phyloP scores from a whole-genome alignment of 1,284 basidiomycete genomes.

The Malassezia restricta region DNA sequence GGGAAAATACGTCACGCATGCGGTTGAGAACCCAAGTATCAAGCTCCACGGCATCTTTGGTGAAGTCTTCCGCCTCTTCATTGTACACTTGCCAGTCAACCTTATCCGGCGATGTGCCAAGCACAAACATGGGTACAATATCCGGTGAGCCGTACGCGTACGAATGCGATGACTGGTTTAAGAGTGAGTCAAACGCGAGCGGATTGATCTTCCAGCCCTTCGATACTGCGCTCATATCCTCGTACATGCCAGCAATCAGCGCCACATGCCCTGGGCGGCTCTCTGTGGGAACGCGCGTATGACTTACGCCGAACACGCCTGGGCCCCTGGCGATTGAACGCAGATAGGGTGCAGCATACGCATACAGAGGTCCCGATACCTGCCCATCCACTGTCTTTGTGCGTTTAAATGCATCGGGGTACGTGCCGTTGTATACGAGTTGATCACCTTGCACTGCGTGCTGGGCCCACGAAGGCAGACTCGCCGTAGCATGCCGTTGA shows the following conservation, averaged over 20 bases:
- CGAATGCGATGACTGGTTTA: conserved; percentile 67
- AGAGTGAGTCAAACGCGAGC: conserved; percentile 75
- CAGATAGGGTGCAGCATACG: conserved; percentile 59
- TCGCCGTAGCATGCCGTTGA: conserved; percentile 39
- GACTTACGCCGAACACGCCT: conserved; percentile 71
- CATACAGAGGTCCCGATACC: background rate
- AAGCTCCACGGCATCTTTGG: conserved; percentile 59
- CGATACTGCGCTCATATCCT: conserved; percentile 78
- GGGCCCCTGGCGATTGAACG: conserved; percentile 55
- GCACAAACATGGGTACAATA: conserved; percentile 75
- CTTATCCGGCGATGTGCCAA: conserved; percentile 57
- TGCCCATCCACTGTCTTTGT: background rate
- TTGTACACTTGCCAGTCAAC: conserved; percentile 67
- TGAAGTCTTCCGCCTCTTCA: conserved; percentile 56
- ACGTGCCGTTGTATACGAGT: background rate
- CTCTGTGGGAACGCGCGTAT: conserved; percentile 78
- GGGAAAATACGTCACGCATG: conserved; percentile 50
- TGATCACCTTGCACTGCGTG: background rate
- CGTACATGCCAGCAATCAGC: conserved; percentile 83
- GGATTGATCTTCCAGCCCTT: conserved; percentile 82
- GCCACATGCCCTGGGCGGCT: conserved; percentile 76
- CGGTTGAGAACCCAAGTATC: conserved; percentile 70
- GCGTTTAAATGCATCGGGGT: conserved; percentile 4
- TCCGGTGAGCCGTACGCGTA: conserved; percentile 80
- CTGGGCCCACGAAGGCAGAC: conserved; percentile 24